Percentiles rank a stretch among this genome's conserved stretches.
phyloP scores from a whole-genome alignment of 2,329 filamentous ascomycete species.

The Sclerotinia spermophila region DNA sequence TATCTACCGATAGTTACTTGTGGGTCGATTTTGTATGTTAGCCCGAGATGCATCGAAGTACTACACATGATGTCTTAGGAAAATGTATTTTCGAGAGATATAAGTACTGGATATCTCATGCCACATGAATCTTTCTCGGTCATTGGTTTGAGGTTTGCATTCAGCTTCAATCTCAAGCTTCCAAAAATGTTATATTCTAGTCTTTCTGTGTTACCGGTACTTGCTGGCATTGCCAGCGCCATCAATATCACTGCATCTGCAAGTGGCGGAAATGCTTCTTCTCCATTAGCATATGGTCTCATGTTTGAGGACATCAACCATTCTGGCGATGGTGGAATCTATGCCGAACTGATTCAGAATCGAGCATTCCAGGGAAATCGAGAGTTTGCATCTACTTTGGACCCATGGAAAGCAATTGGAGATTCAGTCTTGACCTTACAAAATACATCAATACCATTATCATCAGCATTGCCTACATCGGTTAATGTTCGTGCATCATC shows the following conservation, averaged over 20 bases:
- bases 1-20: neutral
- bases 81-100: slow-evolving; percentile 13
- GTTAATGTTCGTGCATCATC: slow-evolving; percentile 25
- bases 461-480: slow-evolving; percentile 30
- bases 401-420: slow-evolving; percentile 35
- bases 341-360: slow-evolving; percentile 68
- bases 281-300: slow-evolving; percentile 32
- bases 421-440: slow-evolving; percentile 36
- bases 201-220: slow-evolving; percentile 10
- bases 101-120: neutral
- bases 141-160: neutral
- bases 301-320: slow-evolving; percentile 38
- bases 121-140: neutral
- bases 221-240: slow-evolving; percentile 26
- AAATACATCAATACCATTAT: slow-evolving; percentile 30
- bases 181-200: slow-evolving; percentile 13
- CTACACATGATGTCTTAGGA: neutral
- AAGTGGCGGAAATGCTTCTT: slow-evolving; percentile 33
- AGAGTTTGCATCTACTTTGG: slow-evolving; percentile 46
- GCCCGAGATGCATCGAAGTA: neutral
- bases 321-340: slow-evolving; percentile 41
- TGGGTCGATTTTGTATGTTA: neutral
- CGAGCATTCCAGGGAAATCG: slow-evolving; percentile 60
- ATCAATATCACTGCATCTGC: slow-evolving; percentile 31
- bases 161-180: neutral